Percentiles rank a stretch among this genome's conserved stretches.
phyloP scores from a whole-genome alignment of 768 basidiomycete genomes.

The Lentinula edodes region DNA sequence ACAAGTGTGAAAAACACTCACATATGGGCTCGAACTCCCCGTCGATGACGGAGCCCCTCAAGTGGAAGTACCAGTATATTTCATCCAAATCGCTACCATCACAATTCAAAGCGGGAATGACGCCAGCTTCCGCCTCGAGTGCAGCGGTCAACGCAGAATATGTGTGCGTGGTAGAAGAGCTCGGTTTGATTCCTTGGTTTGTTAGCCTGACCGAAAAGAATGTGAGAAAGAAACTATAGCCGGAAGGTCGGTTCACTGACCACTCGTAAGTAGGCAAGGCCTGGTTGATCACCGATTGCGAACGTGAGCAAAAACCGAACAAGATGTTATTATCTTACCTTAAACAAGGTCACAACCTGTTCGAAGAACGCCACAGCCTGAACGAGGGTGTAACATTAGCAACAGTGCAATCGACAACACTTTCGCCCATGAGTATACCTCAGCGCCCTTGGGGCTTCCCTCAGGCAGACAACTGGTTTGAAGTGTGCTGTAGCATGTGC shows the following conservation, averaged over 20 bases:
- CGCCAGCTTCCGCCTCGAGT: constrained; percentile 49
- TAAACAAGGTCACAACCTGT: constrained; percentile 51
- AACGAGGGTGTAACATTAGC: neutral
- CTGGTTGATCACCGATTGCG: constrained; percentile 14
- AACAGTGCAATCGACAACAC: neutral
- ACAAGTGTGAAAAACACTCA: constrained; percentile 20
- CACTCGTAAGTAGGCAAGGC: constrained; percentile 70
- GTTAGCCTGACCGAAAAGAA: neutral
- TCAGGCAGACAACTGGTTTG: constrained; percentile 50
- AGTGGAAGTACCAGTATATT: constrained; percentile 57
- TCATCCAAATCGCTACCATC: constrained; percentile 26
- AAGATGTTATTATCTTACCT: constrained; percentile 26
- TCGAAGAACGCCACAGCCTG: constrained; percentile 68
- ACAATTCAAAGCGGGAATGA: constrained; percentile 44
- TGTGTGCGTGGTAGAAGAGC: constrained; percentile 47
- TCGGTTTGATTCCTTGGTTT: constrained; percentile 69
- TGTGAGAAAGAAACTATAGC: too few species aligned
- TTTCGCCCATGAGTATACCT: constrained; percentile 29
- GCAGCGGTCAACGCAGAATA: constrained; percentile 49
- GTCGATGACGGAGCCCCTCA: constrained; percentile 62
- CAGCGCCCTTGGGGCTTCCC: constrained; percentile 55
- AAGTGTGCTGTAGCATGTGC: constrained; percentile 60
- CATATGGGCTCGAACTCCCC: constrained; percentile 57
- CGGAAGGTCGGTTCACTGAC: constrained; percentile 44
- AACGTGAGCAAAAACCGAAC: constrained; percentile 10